A percentile compares a stretch with the other conserved stretches of the same genome.
Evolutionary conservation across 116 monocot species (phyloP).

Genomic region (Cymodocea nodosa): DNA sequence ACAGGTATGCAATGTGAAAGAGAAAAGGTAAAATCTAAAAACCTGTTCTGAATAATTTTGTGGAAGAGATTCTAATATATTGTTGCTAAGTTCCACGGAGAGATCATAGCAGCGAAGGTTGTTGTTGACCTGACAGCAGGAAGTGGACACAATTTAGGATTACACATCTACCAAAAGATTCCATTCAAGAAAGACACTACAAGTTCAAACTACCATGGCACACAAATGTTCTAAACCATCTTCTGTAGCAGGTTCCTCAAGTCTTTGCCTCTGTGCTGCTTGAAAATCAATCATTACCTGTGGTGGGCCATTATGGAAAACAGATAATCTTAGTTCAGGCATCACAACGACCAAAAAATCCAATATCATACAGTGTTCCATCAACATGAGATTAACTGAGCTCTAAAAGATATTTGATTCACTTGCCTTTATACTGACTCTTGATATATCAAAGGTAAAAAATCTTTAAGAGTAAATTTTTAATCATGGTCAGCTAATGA

Average conservation of each 20-base stretch:
- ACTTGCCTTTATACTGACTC: too few species aligned
- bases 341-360: too few species aligned
- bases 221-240: conserved; percentile 89
- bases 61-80: conserved; percentile 89
- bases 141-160: neutral
- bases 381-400: too few species aligned
- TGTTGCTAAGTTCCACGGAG: conserved; percentile 77
- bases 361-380: too few species aligned
- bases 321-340: neutral
- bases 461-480: too few species aligned
- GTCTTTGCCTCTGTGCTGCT: conserved; percentile 82
- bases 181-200: neutral
- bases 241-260: conserved; percentile 91
- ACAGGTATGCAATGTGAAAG: neutral
- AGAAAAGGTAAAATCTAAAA: neutral
- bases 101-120: conserved; percentile 97
- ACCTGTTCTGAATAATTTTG: conserved; percentile 95
- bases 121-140: conserved; percentile 79
- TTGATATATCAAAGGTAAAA: too few species aligned
- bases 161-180: neutral
- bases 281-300: conserved; percentile 99
- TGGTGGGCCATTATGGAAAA: neutral
- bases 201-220: conserved; percentile 67
- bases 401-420: too few species aligned
- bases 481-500: too few species aligned